Percentiles rank a stretch among this genome's conserved stretches.
These are phyloP conservation scores for Clavispora fructus DNA, from an alignment of 805 yeast genomes.

Conservation along the genomic window DNA sequence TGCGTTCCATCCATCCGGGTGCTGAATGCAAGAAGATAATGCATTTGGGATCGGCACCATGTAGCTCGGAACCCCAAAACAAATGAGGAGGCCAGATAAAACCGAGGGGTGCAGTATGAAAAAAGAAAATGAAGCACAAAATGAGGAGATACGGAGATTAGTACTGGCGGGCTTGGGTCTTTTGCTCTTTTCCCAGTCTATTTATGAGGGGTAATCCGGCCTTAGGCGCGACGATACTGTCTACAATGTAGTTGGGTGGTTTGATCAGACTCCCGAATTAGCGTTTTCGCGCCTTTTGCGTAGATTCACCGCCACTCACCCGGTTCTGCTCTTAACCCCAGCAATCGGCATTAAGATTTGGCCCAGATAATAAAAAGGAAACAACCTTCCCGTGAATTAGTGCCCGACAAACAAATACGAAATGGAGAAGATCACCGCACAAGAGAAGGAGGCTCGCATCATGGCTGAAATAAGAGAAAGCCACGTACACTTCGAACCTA, in stretches of 20 bases:
- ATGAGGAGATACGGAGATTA: neutral
- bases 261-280: neutral
- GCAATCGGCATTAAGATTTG: neutral
- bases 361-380: neutral
- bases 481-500: conserved; percentile 30
- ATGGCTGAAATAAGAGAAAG: conserved; percentile 38
- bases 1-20: too few relatives aligned
- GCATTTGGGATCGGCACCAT: too few relatives aligned
- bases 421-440: conserved; percentile 20
- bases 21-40: too few relatives aligned
- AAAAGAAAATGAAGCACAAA: too few relatives aligned
- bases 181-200: neutral
- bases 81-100: too few relatives aligned
- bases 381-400: neutral
- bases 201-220: neutral
- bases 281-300: neutral
- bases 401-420: conserved; percentile 3
- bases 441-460: conserved; percentile 42
- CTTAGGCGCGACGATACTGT: neutral
- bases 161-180: neutral
- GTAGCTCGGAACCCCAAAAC: too few relatives aligned
- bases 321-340: neutral
- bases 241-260: neutral
- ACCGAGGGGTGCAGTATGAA: too few relatives aligned
- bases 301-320: neutral